Percentiles rank a stretch among this genome's conserved stretches.
These are phyloP conservation scores for Diplodia seriata DNA, from an alignment of 2,329 filamentous ascomycete genomes.

Conservation along the genomic window DNA sequence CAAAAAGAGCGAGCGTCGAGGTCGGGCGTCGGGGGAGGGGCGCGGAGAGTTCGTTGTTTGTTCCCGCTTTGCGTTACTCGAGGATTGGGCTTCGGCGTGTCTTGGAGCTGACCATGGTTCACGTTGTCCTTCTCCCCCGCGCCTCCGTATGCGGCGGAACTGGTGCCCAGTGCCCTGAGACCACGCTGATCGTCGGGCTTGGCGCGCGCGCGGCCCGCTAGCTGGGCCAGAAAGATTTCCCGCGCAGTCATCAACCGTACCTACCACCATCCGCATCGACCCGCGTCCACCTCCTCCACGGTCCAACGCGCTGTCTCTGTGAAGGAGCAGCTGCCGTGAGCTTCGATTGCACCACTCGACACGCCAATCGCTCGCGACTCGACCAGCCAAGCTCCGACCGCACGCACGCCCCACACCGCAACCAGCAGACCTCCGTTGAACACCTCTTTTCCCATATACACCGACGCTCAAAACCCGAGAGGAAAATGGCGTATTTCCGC, in stretches of 20 bases:
- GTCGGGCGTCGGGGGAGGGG: background rate
- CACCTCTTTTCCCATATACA: background rate
- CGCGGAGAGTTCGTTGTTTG: background rate
- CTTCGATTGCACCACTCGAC: background rate
- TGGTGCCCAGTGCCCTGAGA: conserved; percentile 17
- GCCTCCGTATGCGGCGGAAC: conserved; percentile 26
- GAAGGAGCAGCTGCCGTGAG: background rate
- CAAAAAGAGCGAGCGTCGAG: background rate
- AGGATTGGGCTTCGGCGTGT: conserved; percentile 12
- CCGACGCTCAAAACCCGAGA: background rate
- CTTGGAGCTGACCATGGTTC: conserved; percentile 23
- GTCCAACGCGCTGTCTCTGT: background rate
- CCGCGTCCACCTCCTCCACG: conserved; percentile 4
- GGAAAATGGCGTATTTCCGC: conserved; percentile 79
- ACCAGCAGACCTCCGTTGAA: conserved; percentile 8
- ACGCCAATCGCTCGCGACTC: conserved; percentile 7
- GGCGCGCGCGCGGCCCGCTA: conserved; percentile 1
- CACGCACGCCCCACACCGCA: conserved; percentile 14
- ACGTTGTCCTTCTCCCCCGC: conserved; percentile 25
- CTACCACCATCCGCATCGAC: conserved; percentile 16
- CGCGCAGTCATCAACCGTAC: background rate
- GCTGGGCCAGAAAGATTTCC: conserved; percentile 25
- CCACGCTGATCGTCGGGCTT: conserved; percentile 26
- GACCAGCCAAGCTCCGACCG: background rate
- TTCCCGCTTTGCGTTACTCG: conserved; percentile 12